Percentiles rank a stretch among this genome's conserved stretches.
Evolutionary conservation across 805 yeast genomes (phyloP).

Genomic region (Cyberlindnera petersonii): DNA sequence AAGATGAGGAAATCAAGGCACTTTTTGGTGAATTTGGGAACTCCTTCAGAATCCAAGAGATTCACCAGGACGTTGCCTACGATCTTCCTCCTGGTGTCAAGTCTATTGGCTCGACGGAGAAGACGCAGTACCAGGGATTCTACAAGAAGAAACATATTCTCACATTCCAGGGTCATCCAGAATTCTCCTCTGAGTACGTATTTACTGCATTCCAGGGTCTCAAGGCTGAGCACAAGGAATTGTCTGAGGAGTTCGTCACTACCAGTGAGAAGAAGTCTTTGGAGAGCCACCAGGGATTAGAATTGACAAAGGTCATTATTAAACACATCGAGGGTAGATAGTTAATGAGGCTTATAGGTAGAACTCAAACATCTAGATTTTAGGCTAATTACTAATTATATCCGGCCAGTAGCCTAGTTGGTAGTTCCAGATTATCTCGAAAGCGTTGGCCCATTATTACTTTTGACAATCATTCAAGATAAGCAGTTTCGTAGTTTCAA

Average conservation of each 20-base stretch:
- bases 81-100: conserved; percentile 37
- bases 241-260: conserved; percentile 1
- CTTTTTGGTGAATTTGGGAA: conserved; percentile 19
- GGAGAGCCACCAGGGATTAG: conserved; percentile 9
- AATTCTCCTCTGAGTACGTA: conserved; percentile 67
- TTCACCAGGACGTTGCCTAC: conserved; percentile 56
- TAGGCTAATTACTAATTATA: too few relatives aligned
- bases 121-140: conserved; percentile 66
- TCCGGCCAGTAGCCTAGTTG: too few relatives aligned
- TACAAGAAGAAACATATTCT: conserved; percentile 48
- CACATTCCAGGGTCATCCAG: conserved; percentile 91
- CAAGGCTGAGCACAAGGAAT: not conserved
- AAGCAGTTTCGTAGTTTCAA: too few relatives aligned
- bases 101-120: conserved; percentile 50
- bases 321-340: conserved; percentile 15
- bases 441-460: too few relatives aligned
- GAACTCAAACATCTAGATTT: too few relatives aligned
- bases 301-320: conserved; percentile 13
- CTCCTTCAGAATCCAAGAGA: conserved; percentile 43
- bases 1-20: conserved; percentile 33
- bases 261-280: conserved; percentile 3
- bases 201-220: conserved; percentile 24
- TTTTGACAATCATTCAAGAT: too few relatives aligned
- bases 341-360: too few relatives aligned
- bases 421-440: too few relatives aligned